These are phyloP conservation scores for Phytophthora sp. DNA, from an alignment of 352 stramenopile species.

Conservation along the genomic window DNA sequence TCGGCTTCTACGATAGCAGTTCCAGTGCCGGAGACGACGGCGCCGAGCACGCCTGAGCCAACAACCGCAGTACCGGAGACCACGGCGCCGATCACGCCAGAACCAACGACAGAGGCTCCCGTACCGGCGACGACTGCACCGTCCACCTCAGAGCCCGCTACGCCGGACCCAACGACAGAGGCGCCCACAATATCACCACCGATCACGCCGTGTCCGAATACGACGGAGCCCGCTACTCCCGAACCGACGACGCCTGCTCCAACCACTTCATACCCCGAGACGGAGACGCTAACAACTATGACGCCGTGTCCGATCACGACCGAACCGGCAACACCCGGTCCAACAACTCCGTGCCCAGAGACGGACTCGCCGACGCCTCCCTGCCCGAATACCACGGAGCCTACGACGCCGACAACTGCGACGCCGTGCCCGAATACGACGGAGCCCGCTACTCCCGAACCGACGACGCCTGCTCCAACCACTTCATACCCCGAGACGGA, in stretches of 20 bases:
- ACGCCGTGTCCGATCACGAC: not conserved
- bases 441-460: not conserved
- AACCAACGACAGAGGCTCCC: constrained; percentile 2
- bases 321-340: not conserved
- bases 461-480: not conserved
- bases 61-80: constrained; percentile 7
- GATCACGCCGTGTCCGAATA: not conserved
- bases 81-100: not conserved
- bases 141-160: not conserved
- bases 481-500: constrained; percentile 1
- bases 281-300: not conserved
- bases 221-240: not conserved
- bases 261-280: not conserved
- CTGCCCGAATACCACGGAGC: not conserved
- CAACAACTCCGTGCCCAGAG: not conserved
- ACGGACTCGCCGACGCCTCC: not conserved
- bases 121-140: constrained; percentile 6
- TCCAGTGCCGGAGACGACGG: not conserved
- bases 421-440: constrained; percentile 4
- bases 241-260: not conserved
- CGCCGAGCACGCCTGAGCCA: not conserved
- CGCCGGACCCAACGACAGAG: not conserved
- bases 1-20: constrained; percentile 6
- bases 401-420: not conserved
- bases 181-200: not conserved